Evolutionary conservation across 2,329 filamentous ascomycete genomes (phyloP), one percentile per base, ranked within the genome.

Genomic region (Parascedosporium putredinis): DNA sequence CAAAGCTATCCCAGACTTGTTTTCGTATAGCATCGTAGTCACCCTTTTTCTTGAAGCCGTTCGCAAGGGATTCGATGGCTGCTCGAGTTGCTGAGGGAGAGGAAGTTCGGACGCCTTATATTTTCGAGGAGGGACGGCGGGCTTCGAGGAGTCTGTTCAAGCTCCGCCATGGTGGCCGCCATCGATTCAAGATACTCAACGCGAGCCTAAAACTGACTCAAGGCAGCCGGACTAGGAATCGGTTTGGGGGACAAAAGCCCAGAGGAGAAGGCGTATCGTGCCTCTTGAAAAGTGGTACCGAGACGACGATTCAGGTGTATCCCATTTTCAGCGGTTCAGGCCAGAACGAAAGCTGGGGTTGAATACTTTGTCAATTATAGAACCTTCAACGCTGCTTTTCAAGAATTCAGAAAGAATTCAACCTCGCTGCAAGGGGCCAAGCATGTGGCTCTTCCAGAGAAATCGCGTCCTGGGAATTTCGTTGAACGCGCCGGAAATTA

Each of bases 41-140:
- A 53, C 87, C 87, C 65, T 88, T 88, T 68, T 90, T 91, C 67
- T 90, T 90, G 69, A 90, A 91, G 9, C 78, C 83, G 60, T 87
- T 83, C n/a, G 86, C 78, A 20, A 91, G 75, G 14, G 75, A 77
- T 57, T 90, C 86, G 51, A 91, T 88, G 1, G 83, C 81, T 1
- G 78, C 76, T 55, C 84, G 76, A 48, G 87, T 86, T n/a, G 80
- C 76, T 3, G 83, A 84, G 4, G 84, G 18, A 90, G 68, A 2
- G 86, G 86, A 16, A 91, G 72, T 57, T 91, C 86, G 0, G 83
- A 83, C 3, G 84, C 78, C 63, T 88, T 88, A 62, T 84, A 79
- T 59, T 80, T 84, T 57, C 66, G 63, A 1, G 57, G 49, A 23
- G 54, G 20, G 3, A 31, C 16, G 3, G 36, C 9, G 4, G 47